Evolutionary conservation across 2,329 filamentous ascomycete genomes (phyloP).

Genomic region (Cordyceps farinosa): DNA sequence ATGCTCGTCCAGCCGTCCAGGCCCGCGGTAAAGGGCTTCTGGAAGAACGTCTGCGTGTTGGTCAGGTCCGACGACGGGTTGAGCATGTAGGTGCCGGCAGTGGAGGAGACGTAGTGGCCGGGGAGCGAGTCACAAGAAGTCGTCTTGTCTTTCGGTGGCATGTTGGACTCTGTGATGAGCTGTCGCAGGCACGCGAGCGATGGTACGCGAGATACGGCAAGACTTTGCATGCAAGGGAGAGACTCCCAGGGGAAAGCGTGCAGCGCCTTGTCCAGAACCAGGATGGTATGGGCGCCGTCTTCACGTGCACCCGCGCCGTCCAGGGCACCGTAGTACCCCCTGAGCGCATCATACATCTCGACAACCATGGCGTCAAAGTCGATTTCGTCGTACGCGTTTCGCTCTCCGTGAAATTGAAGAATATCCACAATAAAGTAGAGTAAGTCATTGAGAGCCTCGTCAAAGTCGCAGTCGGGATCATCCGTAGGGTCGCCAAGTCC

Average conservation of each 20-base stretch:
- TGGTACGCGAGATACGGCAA: conserved; percentile 81
- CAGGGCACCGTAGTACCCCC: conserved; percentile 64
- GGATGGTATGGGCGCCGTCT: conserved; percentile 66
- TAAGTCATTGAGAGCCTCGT: conserved; percentile 86
- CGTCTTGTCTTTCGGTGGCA: conserved; percentile 15
- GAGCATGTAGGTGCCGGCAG: conserved; percentile 71
- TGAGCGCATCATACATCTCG: conserved; percentile 80
- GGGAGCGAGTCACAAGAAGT: neutral
- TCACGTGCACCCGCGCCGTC: conserved; percentile 39
- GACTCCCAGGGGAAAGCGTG: conserved; percentile 97
- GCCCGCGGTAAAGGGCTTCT: conserved; percentile 51
- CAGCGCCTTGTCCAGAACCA: conserved; percentile 86
- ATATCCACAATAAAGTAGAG: conserved; percentile 97
- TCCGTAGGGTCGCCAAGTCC: conserved; percentile 72
- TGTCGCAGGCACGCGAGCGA: conserved; percentile 79
- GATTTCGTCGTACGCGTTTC: conserved; percentile 95
- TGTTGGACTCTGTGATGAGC: conserved; percentile 57
- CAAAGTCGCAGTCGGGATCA: conserved; percentile 66
- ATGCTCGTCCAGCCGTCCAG: conserved; percentile 69
- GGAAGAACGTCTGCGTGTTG: conserved; percentile 74
- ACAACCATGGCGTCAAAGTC: conserved; percentile 91
- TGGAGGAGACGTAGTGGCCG: conserved; percentile 54
- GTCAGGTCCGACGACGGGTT: conserved; percentile 84
- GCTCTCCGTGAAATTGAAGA: conserved; percentile 91
- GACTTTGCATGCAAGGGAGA: conserved; percentile 74